A percentile compares a stretch with the other conserved stretches of the same genome.
Conservation (phyloP, 2,329 filamentous ascomycete genomes). For the Hypomyces rosellus region DNA sequence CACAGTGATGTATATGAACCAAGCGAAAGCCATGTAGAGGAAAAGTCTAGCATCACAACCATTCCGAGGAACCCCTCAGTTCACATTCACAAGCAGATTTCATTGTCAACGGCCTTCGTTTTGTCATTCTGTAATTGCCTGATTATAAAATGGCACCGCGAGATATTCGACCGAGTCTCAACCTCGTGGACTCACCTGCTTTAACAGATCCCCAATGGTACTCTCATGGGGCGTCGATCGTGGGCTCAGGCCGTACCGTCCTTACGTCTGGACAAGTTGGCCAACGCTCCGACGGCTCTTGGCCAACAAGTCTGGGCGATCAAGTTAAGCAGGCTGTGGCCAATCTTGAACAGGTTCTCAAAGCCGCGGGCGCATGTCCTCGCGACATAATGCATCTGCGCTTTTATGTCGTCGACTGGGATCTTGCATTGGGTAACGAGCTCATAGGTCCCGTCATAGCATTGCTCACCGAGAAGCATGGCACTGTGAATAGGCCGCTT, state of each 20-base stretch:
- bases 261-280: constrained; percentile 1
- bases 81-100: no score
- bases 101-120: no score
- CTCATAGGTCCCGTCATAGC: neutral
- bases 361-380: neutral
- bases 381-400: constrained; percentile 1
- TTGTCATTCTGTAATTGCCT: no score
- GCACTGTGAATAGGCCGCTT: constrained; percentile 1
- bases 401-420: constrained; percentile 2
- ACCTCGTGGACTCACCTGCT: no score
- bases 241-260: neutral
- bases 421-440: neutral
- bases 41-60: no score
- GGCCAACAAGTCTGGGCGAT: neutral
- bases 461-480: constrained; percentile 1
- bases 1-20: no score
- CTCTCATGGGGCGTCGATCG: neutral
- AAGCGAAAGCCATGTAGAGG: no score
- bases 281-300: neutral
- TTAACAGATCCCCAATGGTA: neutral
- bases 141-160: no score
- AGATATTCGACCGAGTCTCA: no score
- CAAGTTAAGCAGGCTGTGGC: neutral
- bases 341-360: neutral
- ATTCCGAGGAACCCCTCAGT: no score